Base-by-base conservation (phyloP, 2,329 filamentous ascomycete species). In the Aureobasidium sp. region DNA sequence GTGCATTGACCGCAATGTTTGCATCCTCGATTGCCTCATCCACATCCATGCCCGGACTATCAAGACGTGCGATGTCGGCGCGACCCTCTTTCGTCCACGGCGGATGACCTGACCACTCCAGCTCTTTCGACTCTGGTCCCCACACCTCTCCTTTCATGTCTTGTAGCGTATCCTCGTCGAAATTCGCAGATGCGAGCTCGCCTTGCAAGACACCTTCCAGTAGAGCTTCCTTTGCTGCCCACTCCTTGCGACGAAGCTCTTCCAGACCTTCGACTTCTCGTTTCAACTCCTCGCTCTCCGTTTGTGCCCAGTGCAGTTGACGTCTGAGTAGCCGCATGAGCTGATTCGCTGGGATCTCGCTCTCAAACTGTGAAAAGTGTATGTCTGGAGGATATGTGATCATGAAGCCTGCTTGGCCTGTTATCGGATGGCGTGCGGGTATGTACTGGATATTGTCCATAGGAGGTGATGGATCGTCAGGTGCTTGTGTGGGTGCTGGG, bases 211-310 rank as follows among this genome's bases (percentile, higher is more conserved):
- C 81, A 70, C 91, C 89, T 63, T 90, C 84, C n/a, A 94, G 74
- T 20, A 93, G 74, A 34, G 90, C 81, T 74, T 94, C 89, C 74
- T 93, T 93, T 74, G 89, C 85, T 15, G 85, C 77, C 90, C 90
- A 94, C 71, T 91, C 88, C 65, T 85, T 81, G 71, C 84, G 84
- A 73, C 88, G 86, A 13, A 80, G 69, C 39, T 83, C 82, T 72
- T 93, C 88, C 73, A 88, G 82, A 47, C 78, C 77, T 66, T 86
- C 84, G 67, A 86, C 84, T 72, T 92, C 86, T 61, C 78, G 78
- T 67, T 82, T 82, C 56, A 94, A 77, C 43, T 79, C 74, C 59
- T 88, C 85, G 63, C 80, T 78, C 57, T 92, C 87, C 64, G 85
- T 81, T 66, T 86, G 82, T 0, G 87, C 87, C 87, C 88, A 92